A percentile compares a stretch with the other conserved stretches of the same genome.
phyloP scores from a whole-genome alignment of 495 filamentous ascomycete species.

The Beverwykella pulmonaria region DNA sequence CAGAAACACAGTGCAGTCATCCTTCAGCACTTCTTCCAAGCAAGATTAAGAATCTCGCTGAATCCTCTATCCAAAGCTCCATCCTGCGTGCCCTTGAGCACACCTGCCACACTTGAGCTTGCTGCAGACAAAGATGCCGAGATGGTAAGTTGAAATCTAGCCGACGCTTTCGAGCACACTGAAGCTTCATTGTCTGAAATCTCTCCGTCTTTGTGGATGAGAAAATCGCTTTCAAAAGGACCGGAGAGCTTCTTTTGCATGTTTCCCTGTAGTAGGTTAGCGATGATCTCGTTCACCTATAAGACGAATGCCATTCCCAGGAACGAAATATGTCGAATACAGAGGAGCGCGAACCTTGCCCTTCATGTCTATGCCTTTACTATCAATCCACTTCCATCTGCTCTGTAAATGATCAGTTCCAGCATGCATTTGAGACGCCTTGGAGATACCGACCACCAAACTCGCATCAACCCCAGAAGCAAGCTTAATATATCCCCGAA shows the following conservation, averaged over 20 bases:
- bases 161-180: conserved; percentile 16
- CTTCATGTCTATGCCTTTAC: conserved; percentile 19
- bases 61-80: conserved; percentile 12
- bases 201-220: conserved; percentile 30
- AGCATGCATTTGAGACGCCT: too few species aligned
- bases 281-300: too few species aligned
- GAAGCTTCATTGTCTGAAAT: conserved; percentile 9
- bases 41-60: conserved; percentile 26
- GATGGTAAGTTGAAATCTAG: conserved; percentile 27
- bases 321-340: too few species aligned
- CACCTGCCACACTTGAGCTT: neutral
- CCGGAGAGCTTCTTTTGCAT: conserved; percentile 19
- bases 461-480: conserved; percentile 21
- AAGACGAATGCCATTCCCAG: too few species aligned
- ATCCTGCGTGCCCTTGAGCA: conserved; percentile 16
- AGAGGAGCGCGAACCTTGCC: conserved; percentile 18
- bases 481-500: conserved; percentile 15
- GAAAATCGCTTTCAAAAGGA: conserved; percentile 20
- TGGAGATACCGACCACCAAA: neutral
- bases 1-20: too few species aligned
- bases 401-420: neutral
- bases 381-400: conserved; percentile 34
- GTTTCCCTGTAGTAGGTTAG: conserved; percentile 21
- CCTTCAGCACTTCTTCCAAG: conserved; percentile 28
- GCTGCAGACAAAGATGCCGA: conserved; percentile 16